Conservation (phyloP, 768 basidiomycete species). For the Kondoa subrosea region DNA sequence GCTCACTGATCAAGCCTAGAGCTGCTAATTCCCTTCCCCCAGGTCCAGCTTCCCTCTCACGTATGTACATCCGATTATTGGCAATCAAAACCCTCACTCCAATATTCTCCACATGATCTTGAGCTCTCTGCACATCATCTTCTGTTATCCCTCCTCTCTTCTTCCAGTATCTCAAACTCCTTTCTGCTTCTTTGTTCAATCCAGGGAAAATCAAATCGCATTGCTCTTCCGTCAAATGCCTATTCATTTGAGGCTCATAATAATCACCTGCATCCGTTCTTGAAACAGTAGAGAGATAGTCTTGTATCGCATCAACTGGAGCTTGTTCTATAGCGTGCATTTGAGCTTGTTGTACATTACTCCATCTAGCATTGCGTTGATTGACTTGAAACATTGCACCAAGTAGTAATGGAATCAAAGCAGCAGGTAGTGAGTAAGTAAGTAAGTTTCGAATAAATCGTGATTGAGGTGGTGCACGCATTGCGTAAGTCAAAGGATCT, state of each 20-base stretch:
- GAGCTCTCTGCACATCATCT: neutral
- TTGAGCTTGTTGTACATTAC: too few species aligned
- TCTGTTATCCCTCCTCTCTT: neutral
- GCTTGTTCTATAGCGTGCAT: too few species aligned
- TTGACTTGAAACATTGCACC: too few species aligned
- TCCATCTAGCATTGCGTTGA: too few species aligned
- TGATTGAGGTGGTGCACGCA: too few species aligned
- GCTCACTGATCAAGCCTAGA: neutral
- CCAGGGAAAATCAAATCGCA: neutral
- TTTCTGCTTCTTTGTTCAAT: neutral
- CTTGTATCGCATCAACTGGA: too few species aligned
- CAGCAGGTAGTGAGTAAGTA: too few species aligned
- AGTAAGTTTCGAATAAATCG: too few species aligned
- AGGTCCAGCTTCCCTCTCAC: neutral
- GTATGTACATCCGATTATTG: slow-evolving; percentile 2
- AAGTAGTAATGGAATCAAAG: too few species aligned
- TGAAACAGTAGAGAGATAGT: too few species aligned
- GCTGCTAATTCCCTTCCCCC: neutral
- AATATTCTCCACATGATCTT: neutral
- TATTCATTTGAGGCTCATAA: neutral
- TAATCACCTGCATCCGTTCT: neutral
- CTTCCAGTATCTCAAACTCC: neutral
- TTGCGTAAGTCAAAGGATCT: too few species aligned
- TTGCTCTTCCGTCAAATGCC: neutral
- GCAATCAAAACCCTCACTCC: neutral